A percentile compares a stretch with the other conserved stretches of the same genome.
Evolutionary conservation across 192 early-diverging fungal genomes (phyloP).

Genomic region (Coemansia sp.): DNA sequence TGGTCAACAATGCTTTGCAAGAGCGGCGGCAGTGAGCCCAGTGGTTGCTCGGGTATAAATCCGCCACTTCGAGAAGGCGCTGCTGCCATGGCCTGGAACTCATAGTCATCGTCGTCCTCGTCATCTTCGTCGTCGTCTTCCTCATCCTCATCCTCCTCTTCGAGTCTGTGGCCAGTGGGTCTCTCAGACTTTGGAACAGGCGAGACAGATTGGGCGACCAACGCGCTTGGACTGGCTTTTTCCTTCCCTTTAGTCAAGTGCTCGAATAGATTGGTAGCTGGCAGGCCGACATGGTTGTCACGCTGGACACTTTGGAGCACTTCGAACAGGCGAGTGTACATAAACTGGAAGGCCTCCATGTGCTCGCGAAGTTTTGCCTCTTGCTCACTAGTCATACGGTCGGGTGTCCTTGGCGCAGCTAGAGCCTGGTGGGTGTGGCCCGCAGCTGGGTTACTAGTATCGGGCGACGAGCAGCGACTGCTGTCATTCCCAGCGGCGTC

Average conservation of each 20-base stretch:
- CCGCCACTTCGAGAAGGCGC: background rate
- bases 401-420: background rate
- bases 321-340: slow-evolving; percentile 71
- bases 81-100: background rate
- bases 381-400: slow-evolving; percentile 18
- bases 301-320: slow-evolving; percentile 67
- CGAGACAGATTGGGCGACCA: background rate
- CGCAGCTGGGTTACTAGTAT: background rate
- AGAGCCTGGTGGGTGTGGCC: background rate
- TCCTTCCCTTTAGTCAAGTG: slow-evolving; percentile 30
- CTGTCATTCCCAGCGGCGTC: slow-evolving; percentile 9
- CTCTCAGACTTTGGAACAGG: background rate
- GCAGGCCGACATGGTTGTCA: slow-evolving; percentile 55
- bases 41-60: slow-evolving; percentile 16
- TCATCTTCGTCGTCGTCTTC: slow-evolving; percentile 22
- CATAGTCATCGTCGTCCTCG: slow-evolving; percentile 17
- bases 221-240: slow-evolving; percentile 4
- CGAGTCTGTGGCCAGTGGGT: background rate
- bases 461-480: slow-evolving; percentile 28
- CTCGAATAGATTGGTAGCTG: slow-evolving; percentile 34
- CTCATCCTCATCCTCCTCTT: background rate
- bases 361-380: slow-evolving; percentile 41
- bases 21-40: slow-evolving; percentile 29
- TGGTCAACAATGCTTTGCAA: slow-evolving; percentile 46
- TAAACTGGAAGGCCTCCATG: slow-evolving; percentile 55